A percentile compares a stretch with the other conserved stretches of the same genome.
phyloP scores from a whole-genome alignment of 2,329 filamentous ascomycete species.

The Diaporthe sp. region DNA sequence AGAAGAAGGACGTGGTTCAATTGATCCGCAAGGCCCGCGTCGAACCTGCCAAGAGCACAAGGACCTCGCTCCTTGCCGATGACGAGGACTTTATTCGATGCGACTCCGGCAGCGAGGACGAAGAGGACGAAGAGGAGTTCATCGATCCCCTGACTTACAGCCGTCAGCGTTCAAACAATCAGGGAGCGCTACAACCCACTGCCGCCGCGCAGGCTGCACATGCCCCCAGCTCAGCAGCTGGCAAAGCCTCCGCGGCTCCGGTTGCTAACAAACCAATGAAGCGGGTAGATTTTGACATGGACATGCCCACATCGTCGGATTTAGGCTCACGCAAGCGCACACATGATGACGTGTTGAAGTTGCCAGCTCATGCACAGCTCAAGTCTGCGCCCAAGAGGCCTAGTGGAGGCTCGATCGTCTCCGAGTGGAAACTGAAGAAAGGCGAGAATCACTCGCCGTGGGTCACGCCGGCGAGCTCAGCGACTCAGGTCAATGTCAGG shows the following conservation, averaged over 20 bases:
- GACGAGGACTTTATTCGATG: conserved; percentile 92
- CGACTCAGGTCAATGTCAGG: conserved; percentile 47
- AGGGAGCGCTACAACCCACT: conserved; percentile 13
- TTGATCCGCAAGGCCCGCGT: conserved; percentile 90
- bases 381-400: conserved; percentile 63
- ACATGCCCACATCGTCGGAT: conserved; percentile 46
- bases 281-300: conserved; percentile 15
- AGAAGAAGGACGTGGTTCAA: conserved; percentile 89
- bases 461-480: conserved; percentile 65
- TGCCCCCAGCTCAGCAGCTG: not conserved
- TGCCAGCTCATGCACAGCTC: conserved; percentile 61
- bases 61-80: conserved; percentile 52
- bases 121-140: conserved; percentile 38
- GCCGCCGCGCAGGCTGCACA: not conserved
- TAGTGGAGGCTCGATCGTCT: conserved; percentile 59
- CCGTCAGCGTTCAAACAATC: conserved; percentile 1
- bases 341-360: conserved; percentile 73
- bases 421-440: conserved; percentile 60
- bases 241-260: conserved; percentile 2
- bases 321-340: conserved; percentile 80
- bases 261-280: not conserved
- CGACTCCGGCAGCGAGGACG: conserved; percentile 69
- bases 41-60: conserved; percentile 57
- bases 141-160: conserved; percentile 34
- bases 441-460: conserved; percentile 69